Evolutionary conservation across 2,329 filamentous ascomycete genomes (phyloP), one percentile per base, ranked within the genome.

Genomic region (Trichoderma harzianum): DNA sequence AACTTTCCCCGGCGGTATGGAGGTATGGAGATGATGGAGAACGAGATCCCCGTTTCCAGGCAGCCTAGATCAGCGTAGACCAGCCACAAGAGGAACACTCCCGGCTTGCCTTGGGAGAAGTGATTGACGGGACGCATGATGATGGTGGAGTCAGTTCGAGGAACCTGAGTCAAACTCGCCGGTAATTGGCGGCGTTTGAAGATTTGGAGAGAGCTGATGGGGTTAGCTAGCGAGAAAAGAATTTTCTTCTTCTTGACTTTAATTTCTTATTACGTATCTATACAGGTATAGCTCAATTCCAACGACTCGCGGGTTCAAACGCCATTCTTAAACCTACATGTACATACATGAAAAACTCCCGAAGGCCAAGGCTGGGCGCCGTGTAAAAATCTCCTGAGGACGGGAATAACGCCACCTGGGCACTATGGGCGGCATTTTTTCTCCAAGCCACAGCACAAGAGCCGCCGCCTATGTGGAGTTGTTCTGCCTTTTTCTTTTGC

Each of bases 1-100:
- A 69, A 62, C 67, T 69, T 69, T 62, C 67, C 67, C 57, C 67
- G 55, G 67, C 39, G 67, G 57, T 58, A 58, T 67, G 64, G 64
- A 39, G 64, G 57, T 28, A 58, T 67, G 64, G 39, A 43, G 39
- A 43, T 43, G 34, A 43, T 43, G 39, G 67, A 69, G 67, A 69
- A 62, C 28, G 67, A 61, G 53, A 69, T 69, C 67, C 64, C 64
- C 57, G 57, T 69, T 62, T 69, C 39, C n/a, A 43, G 43, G 67
- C 55, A 62, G 67, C 67, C 57, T 69, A 58, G 55, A 36, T 51
- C n/a, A 69, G 66, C 57, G 26, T 53, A n/a, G 55, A 16, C 67
- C 67, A 51, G 12, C 66, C 57, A 36, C n/a, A 58, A 67, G 32
- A 16, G 39, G 36, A 30, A 69, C 28, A 26, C 28, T 39, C 55